Conservation (phyloP, 2,329 filamentous ascomycete genomes). For the Sporothrix inflata region DNA sequence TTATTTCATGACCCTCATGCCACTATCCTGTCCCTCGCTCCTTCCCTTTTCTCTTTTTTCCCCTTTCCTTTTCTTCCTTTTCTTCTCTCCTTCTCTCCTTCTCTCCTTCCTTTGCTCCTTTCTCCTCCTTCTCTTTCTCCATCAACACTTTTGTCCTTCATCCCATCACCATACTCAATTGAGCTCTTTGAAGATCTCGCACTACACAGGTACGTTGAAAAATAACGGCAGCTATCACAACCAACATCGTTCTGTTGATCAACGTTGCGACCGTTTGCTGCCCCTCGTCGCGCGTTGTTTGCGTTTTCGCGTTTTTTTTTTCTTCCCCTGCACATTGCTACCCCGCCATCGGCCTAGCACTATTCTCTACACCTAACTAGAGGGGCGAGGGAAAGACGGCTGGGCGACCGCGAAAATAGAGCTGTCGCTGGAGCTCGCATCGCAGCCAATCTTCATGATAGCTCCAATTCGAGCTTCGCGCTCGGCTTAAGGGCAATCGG, state of each 20-base stretch:
- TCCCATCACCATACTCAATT: slow-evolving; percentile 21
- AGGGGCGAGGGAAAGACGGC: neutral
- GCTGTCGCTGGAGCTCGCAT: slow-evolving; percentile 7
- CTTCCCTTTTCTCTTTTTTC: neutral
- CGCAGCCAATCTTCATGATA: slow-evolving; percentile 7
- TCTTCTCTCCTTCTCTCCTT: slow-evolving; percentile 9
- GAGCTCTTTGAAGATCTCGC: slow-evolving; percentile 20
- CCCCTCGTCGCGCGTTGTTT: slow-evolving; percentile 2
- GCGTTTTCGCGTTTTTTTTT: slow-evolving; percentile 6
- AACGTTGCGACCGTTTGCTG: neutral
- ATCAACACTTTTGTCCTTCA: slow-evolving; percentile 2
- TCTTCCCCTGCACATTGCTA: slow-evolving; percentile 10
- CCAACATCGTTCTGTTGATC: neutral
- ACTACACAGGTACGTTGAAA: slow-evolving; percentile 16
- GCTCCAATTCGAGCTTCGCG: neutral
- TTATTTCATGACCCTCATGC: slow-evolving; percentile 31
- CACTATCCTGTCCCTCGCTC: slow-evolving; percentile 12
- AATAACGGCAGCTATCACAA: neutral
- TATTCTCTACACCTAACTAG: neutral
- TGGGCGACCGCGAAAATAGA: neutral
- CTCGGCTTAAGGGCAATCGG: slow-evolving; percentile 17
- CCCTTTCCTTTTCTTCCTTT: slow-evolving; percentile 10
- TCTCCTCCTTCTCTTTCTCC: slow-evolving; percentile 2
- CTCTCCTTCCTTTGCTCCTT: slow-evolving; percentile 1
- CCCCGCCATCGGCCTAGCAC: slow-evolving; percentile 14